Conservation (phyloP, 176 grass and related monocot species). For the Raddia guianensis region DNA sequence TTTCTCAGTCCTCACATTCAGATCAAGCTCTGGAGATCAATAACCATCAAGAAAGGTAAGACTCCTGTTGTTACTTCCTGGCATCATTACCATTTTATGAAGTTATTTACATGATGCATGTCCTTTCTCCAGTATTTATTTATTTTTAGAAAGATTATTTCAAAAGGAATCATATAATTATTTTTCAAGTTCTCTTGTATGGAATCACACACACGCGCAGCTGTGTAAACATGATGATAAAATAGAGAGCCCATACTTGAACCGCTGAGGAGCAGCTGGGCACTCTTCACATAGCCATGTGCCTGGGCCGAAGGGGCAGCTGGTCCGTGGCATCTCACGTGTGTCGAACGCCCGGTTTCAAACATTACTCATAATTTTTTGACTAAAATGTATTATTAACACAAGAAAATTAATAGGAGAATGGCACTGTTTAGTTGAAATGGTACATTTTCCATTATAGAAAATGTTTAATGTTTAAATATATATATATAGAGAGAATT, state of each 20-base stretch:
- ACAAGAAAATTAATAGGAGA: background rate
- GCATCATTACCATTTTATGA: background rate
- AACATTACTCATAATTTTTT: background rate
- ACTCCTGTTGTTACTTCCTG: background rate
- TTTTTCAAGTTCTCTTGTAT: background rate
- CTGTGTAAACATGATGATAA: no score
- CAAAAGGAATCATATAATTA: background rate
- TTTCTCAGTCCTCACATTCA: constrained; percentile 22
- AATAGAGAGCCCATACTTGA: no score
- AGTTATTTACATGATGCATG: background rate
- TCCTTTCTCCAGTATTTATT: background rate
- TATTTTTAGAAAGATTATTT: background rate
- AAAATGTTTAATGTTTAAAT: no score
- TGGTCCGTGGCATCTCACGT: no score
- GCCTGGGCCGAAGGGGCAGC: no score
- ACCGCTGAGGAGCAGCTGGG: no score
- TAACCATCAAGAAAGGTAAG: constrained; percentile 19
- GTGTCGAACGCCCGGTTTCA: no score
- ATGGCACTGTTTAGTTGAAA: no score
- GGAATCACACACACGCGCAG: no score
- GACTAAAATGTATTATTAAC: background rate
- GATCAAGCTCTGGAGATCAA: background rate
- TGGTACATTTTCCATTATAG: no score
- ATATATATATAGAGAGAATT: no score
- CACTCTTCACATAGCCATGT: no score